Conservation (phyloP, 108 stramenopile species). For the Cyclostephanos tholiformis region DNA sequence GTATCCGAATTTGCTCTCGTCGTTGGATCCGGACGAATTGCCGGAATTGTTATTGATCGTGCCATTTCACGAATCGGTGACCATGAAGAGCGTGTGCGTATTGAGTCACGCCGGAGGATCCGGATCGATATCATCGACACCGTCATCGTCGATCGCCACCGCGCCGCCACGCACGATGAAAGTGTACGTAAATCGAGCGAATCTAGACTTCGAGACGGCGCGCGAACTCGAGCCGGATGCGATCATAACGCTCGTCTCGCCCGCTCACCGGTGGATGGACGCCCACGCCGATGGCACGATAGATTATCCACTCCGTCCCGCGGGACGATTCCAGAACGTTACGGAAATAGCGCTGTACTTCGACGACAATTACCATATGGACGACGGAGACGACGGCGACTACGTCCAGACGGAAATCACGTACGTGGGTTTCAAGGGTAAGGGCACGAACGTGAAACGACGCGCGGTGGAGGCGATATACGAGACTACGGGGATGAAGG, state of each 20-base stretch:
- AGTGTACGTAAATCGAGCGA: conserved; percentile 74
- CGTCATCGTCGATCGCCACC: conserved; percentile 2
- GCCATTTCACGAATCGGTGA: conserved; percentile 80
- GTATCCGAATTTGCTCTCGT: conserved; percentile 61
- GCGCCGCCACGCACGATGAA: conserved; percentile 64
- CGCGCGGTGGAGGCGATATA: conserved; percentile 79
- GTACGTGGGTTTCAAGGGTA: conserved; percentile 86
- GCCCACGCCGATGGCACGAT: conserved; percentile 55
- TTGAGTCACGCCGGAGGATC: conserved; percentile 30
- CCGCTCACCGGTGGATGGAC: conserved; percentile 56
- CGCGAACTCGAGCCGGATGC: conserved; percentile 68
- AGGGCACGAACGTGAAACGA: conserved; percentile 72
- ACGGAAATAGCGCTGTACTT: conserved; percentile 79
- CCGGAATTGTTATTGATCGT: conserved; percentile 78
- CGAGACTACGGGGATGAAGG: conserved; percentile 75
- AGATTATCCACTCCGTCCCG: conserved; percentile 86
- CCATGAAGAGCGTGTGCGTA: conserved; percentile 62
- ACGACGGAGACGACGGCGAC: conserved; percentile 47
- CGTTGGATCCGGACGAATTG: conserved; percentile 72
- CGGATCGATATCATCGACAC: not conserved
- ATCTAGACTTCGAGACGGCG: conserved; percentile 85
- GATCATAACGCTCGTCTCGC: conserved; percentile 64
- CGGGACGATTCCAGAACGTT: conserved; percentile 80
- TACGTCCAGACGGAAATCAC: conserved; percentile 68
- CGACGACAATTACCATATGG: conserved; percentile 64